Base-by-base conservation (phyloP, 805 yeast species). In the Pichia occidentalis region DNA sequence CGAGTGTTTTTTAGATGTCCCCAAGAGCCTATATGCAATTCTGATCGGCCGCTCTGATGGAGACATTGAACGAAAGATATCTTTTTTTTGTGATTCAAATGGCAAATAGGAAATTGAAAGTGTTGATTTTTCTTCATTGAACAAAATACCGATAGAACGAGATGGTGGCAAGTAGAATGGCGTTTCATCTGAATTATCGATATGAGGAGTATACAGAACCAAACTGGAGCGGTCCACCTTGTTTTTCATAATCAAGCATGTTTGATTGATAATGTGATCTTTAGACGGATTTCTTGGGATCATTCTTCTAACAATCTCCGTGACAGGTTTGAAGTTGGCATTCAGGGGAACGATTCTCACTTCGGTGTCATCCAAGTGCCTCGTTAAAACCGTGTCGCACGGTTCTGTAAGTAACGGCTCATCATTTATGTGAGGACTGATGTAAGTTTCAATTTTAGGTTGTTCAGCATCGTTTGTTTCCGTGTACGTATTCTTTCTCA, bases 151-250 rank as follows among this genome's bases (percentile, higher is more conserved):
- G 10, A 90, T 85, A 0, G 83, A 85, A 43, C 73, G 64, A 2
- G 83, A 95, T 4, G 78, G 77, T 0, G 97, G 97, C n/a, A 90
- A 70, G 55, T 90, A 90, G 54, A 79, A 90, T 4, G 97, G 97
- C 36, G 76, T 75, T 13, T 78, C 81, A 1, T 72, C 81, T 14
- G 64, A 60, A 2, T 52, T 44, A 4, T 65, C 53, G 10, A 87
- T 69, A 55, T 88, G 96, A 0, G 97, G 95, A 1, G 80, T 67
- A 57, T 87, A 90, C 0, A 81, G 71, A 10, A 87, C 75, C 36
- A 85, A 56, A 1, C 76, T 65, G 3, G 77, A 60, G 22, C 66
- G 60, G 2, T 56, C 50, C 21, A 51, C 50, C 27, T 45, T 35
- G 24, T 59, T 48, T 4, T 63, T 63, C 54, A 70, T 60, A 2